These are phyloP conservation scores for Suillus plorans DNA, from an alignment of 768 basidiomycete species.

Conservation along the genomic window DNA sequence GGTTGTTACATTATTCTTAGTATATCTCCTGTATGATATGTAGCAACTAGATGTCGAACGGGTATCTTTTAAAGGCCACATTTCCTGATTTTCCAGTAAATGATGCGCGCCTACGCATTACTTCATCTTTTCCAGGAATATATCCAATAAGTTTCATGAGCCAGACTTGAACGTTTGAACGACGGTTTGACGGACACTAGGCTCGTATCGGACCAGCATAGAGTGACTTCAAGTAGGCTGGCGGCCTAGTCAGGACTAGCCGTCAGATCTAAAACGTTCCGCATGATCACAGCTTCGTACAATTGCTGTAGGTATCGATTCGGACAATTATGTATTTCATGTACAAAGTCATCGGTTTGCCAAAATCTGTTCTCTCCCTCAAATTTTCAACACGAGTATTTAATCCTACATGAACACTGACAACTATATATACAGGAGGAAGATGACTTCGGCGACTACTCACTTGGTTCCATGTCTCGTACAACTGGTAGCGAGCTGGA, in stretches of 20 bases:
- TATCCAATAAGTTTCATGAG: too few species aligned
- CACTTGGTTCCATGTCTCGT: too few species aligned
- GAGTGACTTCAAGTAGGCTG: too few species aligned
- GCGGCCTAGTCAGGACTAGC: not conserved
- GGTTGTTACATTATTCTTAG: not conserved
- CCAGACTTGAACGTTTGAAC: not conserved
- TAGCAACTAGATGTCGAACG: constrained; percentile 10
- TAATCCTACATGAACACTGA: too few species aligned
- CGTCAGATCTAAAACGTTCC: not conserved
- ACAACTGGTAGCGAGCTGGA: too few species aligned
- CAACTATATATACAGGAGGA: too few species aligned
- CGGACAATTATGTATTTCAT: not conserved
- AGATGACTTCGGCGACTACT: too few species aligned
- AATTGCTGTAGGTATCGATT: not conserved
- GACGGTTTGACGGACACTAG: not conserved
- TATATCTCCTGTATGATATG: constrained; percentile 7
- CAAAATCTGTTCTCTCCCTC: not conserved
- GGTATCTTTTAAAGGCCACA: constrained; percentile 85
- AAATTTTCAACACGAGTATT: not conserved
- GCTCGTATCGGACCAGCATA: not conserved
- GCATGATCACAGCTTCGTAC: not conserved
- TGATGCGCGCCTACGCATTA: constrained; percentile 34
- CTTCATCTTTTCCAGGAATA: constrained; percentile 88
- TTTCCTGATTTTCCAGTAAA: constrained; percentile 66
- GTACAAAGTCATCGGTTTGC: not conserved